Percentiles rank a stretch among this genome's conserved stretches.
phyloP scores from a whole-genome alignment of 1,284 basidiomycete genomes.

The Trichosporon asahii region DNA sequence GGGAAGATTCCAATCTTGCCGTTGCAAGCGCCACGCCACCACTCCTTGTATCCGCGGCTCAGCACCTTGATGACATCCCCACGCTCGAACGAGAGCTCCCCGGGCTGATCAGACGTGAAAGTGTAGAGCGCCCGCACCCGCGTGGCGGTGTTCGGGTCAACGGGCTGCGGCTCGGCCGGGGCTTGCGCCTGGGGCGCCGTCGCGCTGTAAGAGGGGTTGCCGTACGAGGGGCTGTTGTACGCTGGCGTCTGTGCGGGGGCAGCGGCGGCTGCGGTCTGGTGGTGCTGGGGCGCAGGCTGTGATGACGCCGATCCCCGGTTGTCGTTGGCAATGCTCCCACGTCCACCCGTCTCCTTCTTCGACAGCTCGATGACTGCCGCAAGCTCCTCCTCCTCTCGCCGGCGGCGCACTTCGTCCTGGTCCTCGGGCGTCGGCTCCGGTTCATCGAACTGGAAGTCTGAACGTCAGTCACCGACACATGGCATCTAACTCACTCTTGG shows the following conservation, averaged over 20 bases:
- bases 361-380: slow-evolving; percentile 84
- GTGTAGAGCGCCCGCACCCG: slow-evolving; percentile 87
- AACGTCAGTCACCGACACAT: neutral
- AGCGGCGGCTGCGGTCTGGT: slow-evolving; percentile 25
- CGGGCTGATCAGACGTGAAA: slow-evolving; percentile 82
- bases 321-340: neutral
- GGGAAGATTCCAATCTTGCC: slow-evolving; percentile 96
- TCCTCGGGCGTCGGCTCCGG: slow-evolving; percentile 57
- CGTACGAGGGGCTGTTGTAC: slow-evolving; percentile 14
- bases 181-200: slow-evolving; percentile 30
- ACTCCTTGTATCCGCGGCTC: slow-evolving; percentile 92
- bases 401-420: slow-evolving; percentile 68
- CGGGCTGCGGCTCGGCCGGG: slow-evolving; percentile 42
- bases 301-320: slow-evolving; percentile 15
- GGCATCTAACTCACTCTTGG: slow-evolving; percentile 63
- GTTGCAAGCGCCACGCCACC: slow-evolving; percentile 94
- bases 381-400: slow-evolving; percentile 82
- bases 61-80: slow-evolving; percentile 96
- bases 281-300: slow-evolving; percentile 16
- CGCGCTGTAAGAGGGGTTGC: slow-evolving; percentile 24
- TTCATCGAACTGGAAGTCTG: slow-evolving; percentile 58
- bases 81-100: slow-evolving; percentile 87
- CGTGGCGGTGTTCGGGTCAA: slow-evolving; percentile 59
- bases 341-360: slow-evolving; percentile 78
- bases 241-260: slow-evolving; percentile 23